Percentiles rank a stretch among this genome's conserved stretches.
phyloP scores from a whole-genome alignment of 148 eudicot genomes.

The Talinum fruticosum region DNA sequence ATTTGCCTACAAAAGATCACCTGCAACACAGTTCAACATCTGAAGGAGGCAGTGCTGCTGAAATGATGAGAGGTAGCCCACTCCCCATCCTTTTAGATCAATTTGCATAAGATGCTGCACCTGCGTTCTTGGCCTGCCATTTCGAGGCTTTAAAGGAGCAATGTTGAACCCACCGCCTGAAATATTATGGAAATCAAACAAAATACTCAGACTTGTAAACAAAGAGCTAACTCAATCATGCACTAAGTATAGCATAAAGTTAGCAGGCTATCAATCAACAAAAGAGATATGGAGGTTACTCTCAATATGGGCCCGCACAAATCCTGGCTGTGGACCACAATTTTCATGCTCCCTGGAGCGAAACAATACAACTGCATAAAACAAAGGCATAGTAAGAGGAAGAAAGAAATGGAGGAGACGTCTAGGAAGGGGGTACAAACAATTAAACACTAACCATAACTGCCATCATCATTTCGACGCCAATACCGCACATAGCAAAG shows the following conservation, averaged over 20 bases:
- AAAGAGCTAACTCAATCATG: neutral
- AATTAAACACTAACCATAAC: slow-evolving; percentile 62
- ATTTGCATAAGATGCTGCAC: slow-evolving; percentile 99
- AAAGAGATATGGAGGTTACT: slow-evolving; percentile 49
- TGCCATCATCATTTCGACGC: slow-evolving; percentile 99
- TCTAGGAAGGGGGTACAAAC: neutral
- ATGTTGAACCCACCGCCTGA: slow-evolving; percentile 97
- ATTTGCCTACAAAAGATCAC: slow-evolving; percentile 36
- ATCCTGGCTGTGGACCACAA: slow-evolving; percentile 96
- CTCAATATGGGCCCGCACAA: slow-evolving; percentile 95
- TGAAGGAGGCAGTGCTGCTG: slow-evolving; percentile 97
- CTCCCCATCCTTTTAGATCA: slow-evolving; percentile 98
- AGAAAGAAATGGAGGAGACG: slow-evolving; percentile 9
- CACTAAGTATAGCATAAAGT: neutral
- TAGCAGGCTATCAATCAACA: slow-evolving; percentile 13
- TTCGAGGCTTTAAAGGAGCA: slow-evolving; percentile 78
- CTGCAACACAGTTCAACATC: slow-evolving; percentile 96
- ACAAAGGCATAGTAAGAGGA: slow-evolving; percentile 10
- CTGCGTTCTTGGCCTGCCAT: slow-evolving; percentile 92
- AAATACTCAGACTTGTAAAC: neutral
- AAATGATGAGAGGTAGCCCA: slow-evolving; percentile 78
- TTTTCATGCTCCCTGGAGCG: slow-evolving; percentile 94
- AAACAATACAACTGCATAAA: slow-evolving; percentile 86
- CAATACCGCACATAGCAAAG: slow-evolving; percentile 98
- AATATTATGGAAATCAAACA: slow-evolving; percentile 11